These are phyloP conservation scores for Wickerhamiella cacticola DNA, from an alignment of 805 yeast species.

Conservation along the genomic window DNA sequence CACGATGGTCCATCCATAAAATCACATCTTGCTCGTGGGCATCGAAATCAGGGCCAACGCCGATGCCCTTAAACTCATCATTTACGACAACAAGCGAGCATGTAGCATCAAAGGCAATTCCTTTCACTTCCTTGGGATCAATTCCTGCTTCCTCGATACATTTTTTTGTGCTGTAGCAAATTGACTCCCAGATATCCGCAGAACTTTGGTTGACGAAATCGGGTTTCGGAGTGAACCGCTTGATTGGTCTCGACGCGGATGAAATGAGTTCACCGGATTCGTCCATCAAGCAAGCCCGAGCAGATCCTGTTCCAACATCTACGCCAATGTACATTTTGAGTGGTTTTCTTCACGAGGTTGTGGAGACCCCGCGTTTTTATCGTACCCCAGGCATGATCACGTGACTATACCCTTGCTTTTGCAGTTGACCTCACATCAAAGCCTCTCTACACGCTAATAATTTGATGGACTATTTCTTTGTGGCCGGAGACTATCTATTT, in stretches of 20 bases:
- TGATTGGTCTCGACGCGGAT: slow-evolving; percentile 66
- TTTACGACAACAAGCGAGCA: slow-evolving; percentile 81
- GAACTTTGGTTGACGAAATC: slow-evolving; percentile 68
- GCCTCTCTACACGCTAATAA: not conserved
- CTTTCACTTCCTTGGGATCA: slow-evolving; percentile 54
- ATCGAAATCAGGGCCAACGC: slow-evolving; percentile 83
- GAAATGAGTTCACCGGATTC: slow-evolving; percentile 62
- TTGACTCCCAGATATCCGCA: slow-evolving; percentile 77
- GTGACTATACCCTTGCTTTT: not conserved
- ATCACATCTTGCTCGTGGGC: slow-evolving; percentile 69
- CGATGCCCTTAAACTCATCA: slow-evolving; percentile 59
- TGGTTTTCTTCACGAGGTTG: not conserved
- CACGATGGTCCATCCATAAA: slow-evolving; percentile 98
- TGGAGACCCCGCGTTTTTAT: slow-evolving; percentile 1
- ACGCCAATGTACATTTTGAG: slow-evolving; percentile 52
- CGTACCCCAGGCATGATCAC: not conserved
- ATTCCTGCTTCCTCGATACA: slow-evolving; percentile 65
- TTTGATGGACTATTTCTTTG: slow-evolving; percentile 1
- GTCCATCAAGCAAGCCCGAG: slow-evolving; percentile 86
- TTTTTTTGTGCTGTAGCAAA: slow-evolving; percentile 67
- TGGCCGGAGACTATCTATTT: not conserved
- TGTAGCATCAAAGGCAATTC: slow-evolving; percentile 95
- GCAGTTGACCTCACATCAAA: not conserved
- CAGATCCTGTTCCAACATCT: slow-evolving; percentile 97
- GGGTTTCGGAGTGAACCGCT: slow-evolving; percentile 37